A percentile compares a stretch with the other conserved stretches of the same genome.
Evolutionary conservation across 2,329 filamentous ascomycete genomes (phyloP).

Genomic region (Beauveria australis): DNA sequence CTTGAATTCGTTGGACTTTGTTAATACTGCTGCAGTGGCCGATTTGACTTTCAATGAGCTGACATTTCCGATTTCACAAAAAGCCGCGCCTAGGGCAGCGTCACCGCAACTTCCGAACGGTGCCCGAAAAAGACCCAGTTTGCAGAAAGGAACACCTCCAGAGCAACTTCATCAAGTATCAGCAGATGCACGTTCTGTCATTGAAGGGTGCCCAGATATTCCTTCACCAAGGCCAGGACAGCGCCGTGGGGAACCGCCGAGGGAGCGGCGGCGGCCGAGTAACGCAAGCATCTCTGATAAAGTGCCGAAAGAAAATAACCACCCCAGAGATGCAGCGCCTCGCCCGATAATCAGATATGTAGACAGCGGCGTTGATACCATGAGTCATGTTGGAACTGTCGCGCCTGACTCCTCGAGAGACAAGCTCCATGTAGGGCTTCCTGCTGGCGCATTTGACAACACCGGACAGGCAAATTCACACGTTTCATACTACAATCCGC

Average conservation of each 20-base stretch:
- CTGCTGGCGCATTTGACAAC: not conserved
- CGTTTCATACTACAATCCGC: not conserved
- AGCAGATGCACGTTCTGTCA: not conserved
- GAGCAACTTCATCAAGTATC: not conserved
- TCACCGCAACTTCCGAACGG: slow-evolving; percentile 16
- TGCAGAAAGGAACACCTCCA: not conserved
- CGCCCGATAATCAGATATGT: not conserved
- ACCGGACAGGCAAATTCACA: not conserved
- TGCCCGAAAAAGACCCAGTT: not conserved
- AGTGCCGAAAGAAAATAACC: not conserved
- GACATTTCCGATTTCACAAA: slow-evolving; percentile 30
- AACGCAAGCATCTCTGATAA: not conserved
- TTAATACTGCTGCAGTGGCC: slow-evolving; percentile 31
- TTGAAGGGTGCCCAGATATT: not conserved
- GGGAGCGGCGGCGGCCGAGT: not conserved
- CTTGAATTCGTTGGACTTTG: not conserved
- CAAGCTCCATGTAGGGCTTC: not conserved
- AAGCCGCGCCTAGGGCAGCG: slow-evolving; percentile 18
- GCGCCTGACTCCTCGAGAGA: not conserved
- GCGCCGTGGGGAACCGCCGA: not conserved
- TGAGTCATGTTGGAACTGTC: not conserved
- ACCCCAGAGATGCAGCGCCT: not conserved
- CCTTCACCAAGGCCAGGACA: not conserved
- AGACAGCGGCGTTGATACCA: slow-evolving; percentile 8
- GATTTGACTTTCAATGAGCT: slow-evolving; percentile 47